Evolutionary conservation across 2,329 filamentous ascomycete species (phyloP), one percentile per base, ranked within the genome.

Genomic region (Aureobasidium sp.): DNA sequence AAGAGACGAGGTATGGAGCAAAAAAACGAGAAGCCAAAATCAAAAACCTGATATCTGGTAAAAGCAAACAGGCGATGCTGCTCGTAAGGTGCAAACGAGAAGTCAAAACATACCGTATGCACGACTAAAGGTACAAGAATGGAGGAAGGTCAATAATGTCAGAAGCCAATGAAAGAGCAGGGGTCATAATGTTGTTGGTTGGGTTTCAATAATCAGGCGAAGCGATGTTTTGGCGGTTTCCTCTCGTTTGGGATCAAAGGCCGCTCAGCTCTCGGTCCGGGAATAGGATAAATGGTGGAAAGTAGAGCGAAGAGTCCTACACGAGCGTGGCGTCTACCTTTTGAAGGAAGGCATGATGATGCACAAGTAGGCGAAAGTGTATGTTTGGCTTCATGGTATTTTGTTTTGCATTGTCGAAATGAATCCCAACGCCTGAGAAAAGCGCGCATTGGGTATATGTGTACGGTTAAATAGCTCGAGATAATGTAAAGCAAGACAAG

Each of bases 371-470:
- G 20, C 17, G 15, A 51, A 51, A 36, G 29, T 36, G 29, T 36
- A 51, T 26, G 32, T 20, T 5, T 12, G 27, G 34, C 17, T 10
- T 52, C n/a, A 39, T 39, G 6, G 13, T 37, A 7, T 52, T 20
- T 52, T 52, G 20, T 37, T 26, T 52, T 37, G 23, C 13, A 39
- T 52, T 37, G 20, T 52, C 34, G 37, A 55, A 41, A n/a, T 55
- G 37, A 32, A 55, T 6, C 51, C 51, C 51, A 55, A 53, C 34
- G 51, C 51, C 50, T 39, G 48, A 52, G n/a, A n/a, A 36, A 52
- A 52, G 50, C 50, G 51, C 51, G 51, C 37, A 36, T 41, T 55
- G 51, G 51, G 51, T 55, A 55, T 53, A 53, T 55, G 51, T 55
- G 51, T 55, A 55, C 51, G 51, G 37, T 37, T 42, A 37, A 42